A percentile compares a stretch with the other conserved stretches of the same genome.
These are phyloP conservation scores for Ogataea glucozyma DNA, from an alignment of 805 yeast species.

Conservation along the genomic window DNA sequence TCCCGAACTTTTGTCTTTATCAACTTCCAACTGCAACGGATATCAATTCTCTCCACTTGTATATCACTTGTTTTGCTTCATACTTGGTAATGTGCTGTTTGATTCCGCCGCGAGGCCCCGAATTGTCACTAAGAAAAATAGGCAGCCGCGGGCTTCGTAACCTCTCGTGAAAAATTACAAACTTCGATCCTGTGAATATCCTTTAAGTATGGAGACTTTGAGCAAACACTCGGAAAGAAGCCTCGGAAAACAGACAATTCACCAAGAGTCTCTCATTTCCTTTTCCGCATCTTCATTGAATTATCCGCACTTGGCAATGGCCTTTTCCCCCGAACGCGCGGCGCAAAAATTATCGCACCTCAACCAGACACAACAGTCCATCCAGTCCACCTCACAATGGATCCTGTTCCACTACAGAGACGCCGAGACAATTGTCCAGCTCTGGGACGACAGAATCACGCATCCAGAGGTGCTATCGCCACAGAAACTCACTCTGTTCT, in stretches of 20 bases:
- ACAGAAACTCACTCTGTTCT: conserved; percentile 57
- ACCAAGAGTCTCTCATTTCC: too few relatives aligned
- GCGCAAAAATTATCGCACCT: conserved; percentile 46
- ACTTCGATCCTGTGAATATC: not conserved
- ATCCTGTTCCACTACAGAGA: conserved; percentile 62
- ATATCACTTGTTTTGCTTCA: not conserved
- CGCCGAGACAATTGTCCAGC: conserved; percentile 50
- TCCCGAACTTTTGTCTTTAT: too few relatives aligned
- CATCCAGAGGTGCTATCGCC: conserved; percentile 14
- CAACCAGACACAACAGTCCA: conserved; percentile 68
- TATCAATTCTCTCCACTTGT: too few relatives aligned
- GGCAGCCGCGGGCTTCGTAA: conserved; percentile 3
- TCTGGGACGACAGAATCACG: conserved; percentile 44
- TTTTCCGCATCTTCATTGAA: too few relatives aligned
- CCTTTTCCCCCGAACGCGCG: conserved; percentile 53
- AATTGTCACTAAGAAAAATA: not conserved
- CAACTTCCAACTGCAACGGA: too few relatives aligned
- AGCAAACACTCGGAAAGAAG: not conserved
- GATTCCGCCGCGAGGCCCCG: conserved; percentile 9
- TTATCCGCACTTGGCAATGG: too few relatives aligned
- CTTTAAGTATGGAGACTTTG: not conserved
- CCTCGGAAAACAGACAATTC: too few relatives aligned
- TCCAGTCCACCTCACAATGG: conserved; percentile 76
- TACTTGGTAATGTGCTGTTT: conserved; percentile 8
- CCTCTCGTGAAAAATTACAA: conserved; percentile 4